Evolutionary conservation across 2,329 filamentous ascomycete genomes (phyloP).

Genomic region (Fusarium piperis): DNA sequence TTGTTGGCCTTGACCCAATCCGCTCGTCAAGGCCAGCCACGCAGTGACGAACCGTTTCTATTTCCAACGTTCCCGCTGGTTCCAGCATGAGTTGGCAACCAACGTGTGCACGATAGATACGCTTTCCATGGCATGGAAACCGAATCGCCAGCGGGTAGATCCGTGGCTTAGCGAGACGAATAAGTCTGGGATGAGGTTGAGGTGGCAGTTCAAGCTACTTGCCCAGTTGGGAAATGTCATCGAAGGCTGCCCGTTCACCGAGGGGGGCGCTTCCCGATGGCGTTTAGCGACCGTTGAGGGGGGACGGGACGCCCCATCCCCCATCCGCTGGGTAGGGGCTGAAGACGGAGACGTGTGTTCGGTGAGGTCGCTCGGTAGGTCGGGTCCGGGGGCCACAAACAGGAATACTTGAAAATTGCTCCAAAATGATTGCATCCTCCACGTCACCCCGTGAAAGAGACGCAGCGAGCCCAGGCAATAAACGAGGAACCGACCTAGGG

Average conservation of each 20-base stretch:
- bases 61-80: not conserved
- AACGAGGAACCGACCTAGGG: constrained; percentile 21
- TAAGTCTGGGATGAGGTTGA: not conserved
- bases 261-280: constrained; percentile 11
- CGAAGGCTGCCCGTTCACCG: constrained; percentile 19
- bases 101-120: constrained; percentile 8
- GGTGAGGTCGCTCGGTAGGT: constrained; percentile 24
- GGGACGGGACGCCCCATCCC: constrained; percentile 18
- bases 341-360: too few relatives aligned
- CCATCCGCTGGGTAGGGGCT: constrained; percentile 30
- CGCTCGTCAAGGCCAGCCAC: constrained; percentile 19
- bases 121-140: not conserved
- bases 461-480: constrained; percentile 25
- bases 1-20: constrained; percentile 18
- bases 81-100: not conserved
- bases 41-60: not conserved
- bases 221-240: constrained; percentile 29
- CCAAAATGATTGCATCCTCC: constrained; percentile 3
- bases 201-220: constrained; percentile 22
- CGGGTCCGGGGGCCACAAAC: constrained; percentile 17
- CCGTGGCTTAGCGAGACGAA: constrained; percentile 23
- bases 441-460: not conserved
- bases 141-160: constrained; percentile 31
- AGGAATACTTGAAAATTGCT: constrained; percentile 11
- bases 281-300: constrained; percentile 31